Evolutionary conservation across 31 red algal genomes (phyloP), one percentile per base, ranked within the genome.

Genomic region (Porphyra umbilicalis): DNA sequence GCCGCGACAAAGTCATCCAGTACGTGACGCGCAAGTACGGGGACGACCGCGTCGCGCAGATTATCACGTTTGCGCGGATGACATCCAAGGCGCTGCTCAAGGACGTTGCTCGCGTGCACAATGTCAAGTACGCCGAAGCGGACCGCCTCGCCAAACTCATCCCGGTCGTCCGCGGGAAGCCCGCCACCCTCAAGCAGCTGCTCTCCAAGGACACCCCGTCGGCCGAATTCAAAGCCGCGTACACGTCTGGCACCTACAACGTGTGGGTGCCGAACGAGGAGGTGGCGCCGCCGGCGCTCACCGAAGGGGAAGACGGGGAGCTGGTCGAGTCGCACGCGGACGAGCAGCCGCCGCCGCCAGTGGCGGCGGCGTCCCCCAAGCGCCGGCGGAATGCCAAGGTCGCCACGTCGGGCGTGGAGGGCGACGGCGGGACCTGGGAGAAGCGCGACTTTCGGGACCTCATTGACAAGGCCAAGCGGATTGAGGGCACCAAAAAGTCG

Each of bases 31-130:
- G 77, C 34, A 83, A 87, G 81, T 97, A 97, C 68, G 95, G 95
- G 44, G 38, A 39, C 37, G 92, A 91, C 77, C 81, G 78, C 34
- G 93, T 95, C 8, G 90, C 93, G 16, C 93, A 95, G 44, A 98
- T 98, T 39, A 95, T 95, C 25, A 99, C 97, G 8, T 97, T 97
- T 87, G 94, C 94, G 74, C 88, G 88, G n/a, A 81, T 99, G 37
- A 94, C 90, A 20, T 93, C 93, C 77, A 92, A 91, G 78, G 88
- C 97, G 14, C 87, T 93, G 10, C 75, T 99, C 35, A 95, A 95
- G 85, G 97, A 99, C 82, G 93, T 95, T 44, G 93, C 91, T 11
- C 80, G 97, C 36, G 96, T 95, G 33, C 88, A 92, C 42, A 86
- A 83, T 77, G 85, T 98, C 79, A 80, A 94, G 18, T 92, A 90